Evolutionary conservation across 495 filamentous ascomycete species (phyloP).

Genomic region (Xylona heveae): DNA sequence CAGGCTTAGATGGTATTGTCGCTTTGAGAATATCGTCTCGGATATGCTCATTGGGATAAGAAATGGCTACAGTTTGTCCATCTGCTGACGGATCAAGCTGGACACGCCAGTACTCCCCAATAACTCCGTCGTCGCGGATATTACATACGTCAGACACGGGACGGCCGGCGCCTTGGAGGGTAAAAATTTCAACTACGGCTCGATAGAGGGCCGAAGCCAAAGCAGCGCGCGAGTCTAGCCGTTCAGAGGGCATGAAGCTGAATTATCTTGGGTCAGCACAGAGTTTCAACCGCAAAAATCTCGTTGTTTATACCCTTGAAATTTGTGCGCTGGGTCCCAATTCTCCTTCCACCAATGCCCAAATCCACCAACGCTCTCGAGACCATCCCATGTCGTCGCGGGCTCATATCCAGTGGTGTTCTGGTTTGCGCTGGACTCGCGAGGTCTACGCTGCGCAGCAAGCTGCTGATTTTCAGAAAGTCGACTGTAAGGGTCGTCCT

Average conservation of each 20-base stretch:
- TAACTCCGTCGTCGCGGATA: neutral
- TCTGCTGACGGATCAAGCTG: neutral
- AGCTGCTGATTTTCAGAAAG: slow-evolving; percentile 8
- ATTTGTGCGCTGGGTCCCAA: slow-evolving; percentile 18
- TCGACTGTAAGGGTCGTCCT: slow-evolving; percentile 26
- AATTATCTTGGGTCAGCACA: neutral
- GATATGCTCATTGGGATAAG: slow-evolving; percentile 1
- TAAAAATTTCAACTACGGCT: slow-evolving; percentile 38
- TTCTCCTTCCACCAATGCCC: slow-evolving; percentile 25
- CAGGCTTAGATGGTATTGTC: neutral
- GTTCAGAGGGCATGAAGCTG: slow-evolving; percentile 9
- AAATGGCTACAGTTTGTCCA: slow-evolving; percentile 1
- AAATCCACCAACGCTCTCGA: slow-evolving; percentile 31
- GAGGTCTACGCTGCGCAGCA: slow-evolving; percentile 1
- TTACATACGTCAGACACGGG: slow-evolving; percentile 1
- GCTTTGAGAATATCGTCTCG: slow-evolving; percentile 2
- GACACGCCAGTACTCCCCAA: neutral
- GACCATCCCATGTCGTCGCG: slow-evolving; percentile 31
- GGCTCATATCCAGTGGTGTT: slow-evolving; percentile 33
- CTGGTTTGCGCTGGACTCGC: slow-evolving; percentile 6
- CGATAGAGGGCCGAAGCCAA: slow-evolving; percentile 25
- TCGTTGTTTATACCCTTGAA: slow-evolving; percentile 7
- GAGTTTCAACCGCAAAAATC: neutral
- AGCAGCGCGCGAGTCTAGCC: slow-evolving; percentile 10
- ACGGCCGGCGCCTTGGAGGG: slow-evolving; percentile 21